These are phyloP conservation scores for Alternaria gansuensis DNA, from an alignment of 2,329 filamentous ascomycete genomes.

Conservation along the genomic window DNA sequence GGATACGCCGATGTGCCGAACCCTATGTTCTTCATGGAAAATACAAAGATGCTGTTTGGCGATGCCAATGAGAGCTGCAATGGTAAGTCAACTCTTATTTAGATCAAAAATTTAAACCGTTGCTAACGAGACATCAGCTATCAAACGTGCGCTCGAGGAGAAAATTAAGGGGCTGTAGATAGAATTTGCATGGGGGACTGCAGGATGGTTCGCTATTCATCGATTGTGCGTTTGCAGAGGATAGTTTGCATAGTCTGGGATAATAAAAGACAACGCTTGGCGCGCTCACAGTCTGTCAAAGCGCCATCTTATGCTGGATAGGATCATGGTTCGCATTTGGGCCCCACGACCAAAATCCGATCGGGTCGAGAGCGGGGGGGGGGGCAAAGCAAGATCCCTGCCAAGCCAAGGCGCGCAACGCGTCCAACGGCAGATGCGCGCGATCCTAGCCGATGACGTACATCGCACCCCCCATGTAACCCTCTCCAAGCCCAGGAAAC, in stretches of 20 bases:
- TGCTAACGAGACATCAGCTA: constrained; percentile 41
- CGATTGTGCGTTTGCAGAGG: background rate
- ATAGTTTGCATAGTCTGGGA: background rate
- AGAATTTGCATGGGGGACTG: background rate
- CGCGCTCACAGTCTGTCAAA: background rate
- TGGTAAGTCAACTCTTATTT: constrained; percentile 51
- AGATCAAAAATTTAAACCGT: background rate
- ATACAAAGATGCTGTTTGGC: constrained; percentile 90
- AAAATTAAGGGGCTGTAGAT: constrained; percentile 43
- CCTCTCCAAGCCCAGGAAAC: constrained; percentile 9
- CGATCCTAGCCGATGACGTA: constrained; percentile 35
- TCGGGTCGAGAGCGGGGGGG: constrained; percentile 6
- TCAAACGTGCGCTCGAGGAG: constrained; percentile 51
- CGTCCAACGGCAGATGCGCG: constrained; percentile 5
- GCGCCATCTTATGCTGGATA: background rate
- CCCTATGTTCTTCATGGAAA: constrained; percentile 92
- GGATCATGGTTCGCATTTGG: background rate
- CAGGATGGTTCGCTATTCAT: background rate
- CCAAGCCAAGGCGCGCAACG: constrained; percentile 13
- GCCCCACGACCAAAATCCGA: background rate
- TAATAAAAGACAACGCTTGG: background rate
- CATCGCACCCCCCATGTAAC: constrained; percentile 2
- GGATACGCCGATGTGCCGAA: constrained; percentile 93
- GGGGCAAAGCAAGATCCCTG: constrained; percentile 18
- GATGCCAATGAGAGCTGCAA: constrained; percentile 87